These are phyloP conservation scores for Agrostemma githago DNA, from an alignment of 148 eudicot genomes.

Conservation along the genomic window DNA sequence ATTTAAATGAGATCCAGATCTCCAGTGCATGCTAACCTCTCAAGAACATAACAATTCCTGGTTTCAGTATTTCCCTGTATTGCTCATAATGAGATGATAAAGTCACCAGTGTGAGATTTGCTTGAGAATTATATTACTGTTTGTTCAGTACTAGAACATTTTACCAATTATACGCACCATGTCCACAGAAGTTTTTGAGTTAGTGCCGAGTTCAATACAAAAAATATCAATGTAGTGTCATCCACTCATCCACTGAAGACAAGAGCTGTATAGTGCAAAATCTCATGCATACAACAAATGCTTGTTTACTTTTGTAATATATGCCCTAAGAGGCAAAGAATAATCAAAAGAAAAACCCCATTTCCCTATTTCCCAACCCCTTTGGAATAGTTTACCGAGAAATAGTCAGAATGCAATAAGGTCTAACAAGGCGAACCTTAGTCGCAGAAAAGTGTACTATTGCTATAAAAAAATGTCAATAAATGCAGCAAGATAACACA, in stretches of 20 bases:
- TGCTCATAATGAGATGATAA: not conserved
- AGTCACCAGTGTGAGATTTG: not conserved
- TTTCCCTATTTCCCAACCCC: not conserved
- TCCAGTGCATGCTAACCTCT: not conserved
- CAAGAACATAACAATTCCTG: not conserved
- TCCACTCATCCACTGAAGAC: not conserved
- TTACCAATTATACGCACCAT: not conserved
- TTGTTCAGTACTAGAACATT: not conserved
- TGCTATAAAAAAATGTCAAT: too few relatives aligned
- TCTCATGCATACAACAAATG: not conserved
- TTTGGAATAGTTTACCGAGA: not conserved
- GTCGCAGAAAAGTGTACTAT: not conserved
- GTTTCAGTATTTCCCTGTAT: not conserved
- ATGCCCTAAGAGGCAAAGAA: not conserved
- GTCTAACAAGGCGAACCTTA: not conserved
- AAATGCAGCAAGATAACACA: not conserved
- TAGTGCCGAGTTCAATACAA: not conserved
- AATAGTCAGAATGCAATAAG: not conserved
- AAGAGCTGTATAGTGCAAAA: slow-evolving; percentile 5
- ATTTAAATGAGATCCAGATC: not conserved
- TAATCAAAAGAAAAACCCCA: not conserved
- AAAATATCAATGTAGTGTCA: not conserved
- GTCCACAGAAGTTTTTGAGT: not conserved
- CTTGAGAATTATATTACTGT: not conserved
- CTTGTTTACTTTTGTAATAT: not conserved